Evolutionary conservation across 2,329 filamentous ascomycete genomes (phyloP).

Genomic region (Fusarium pininemorale): DNA sequence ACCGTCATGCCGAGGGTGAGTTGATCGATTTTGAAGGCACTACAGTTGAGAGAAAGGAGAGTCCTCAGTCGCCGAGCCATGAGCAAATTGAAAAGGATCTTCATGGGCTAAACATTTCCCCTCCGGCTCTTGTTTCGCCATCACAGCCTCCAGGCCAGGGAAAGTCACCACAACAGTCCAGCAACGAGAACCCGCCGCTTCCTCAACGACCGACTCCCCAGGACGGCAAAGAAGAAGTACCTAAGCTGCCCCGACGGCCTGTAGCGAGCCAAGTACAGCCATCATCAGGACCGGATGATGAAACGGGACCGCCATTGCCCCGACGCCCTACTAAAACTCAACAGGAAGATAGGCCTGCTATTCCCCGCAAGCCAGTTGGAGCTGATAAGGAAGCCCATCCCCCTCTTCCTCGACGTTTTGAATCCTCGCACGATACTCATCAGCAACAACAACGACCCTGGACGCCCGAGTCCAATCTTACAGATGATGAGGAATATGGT

Average conservation of each 20-base stretch:
- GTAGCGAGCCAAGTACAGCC: slow-evolving; percentile 2
- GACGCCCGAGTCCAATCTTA: slow-evolving; percentile 40
- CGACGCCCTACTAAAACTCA: slow-evolving; percentile 16
- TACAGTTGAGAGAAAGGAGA: slow-evolving; percentile 12
- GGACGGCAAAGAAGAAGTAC: slow-evolving; percentile 2
- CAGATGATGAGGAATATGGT: slow-evolving; percentile 49
- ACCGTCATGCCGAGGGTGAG: slow-evolving; percentile 46
- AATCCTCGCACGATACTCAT: slow-evolving; percentile 1
- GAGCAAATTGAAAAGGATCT: slow-evolving; percentile 40
- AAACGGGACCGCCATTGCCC: slow-evolving; percentile 16
- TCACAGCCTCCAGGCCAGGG: slow-evolving; percentile 22
- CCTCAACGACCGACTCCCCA: slow-evolving; percentile 13
- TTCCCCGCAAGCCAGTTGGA: slow-evolving; percentile 26
- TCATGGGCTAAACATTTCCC: slow-evolving; percentile 42
- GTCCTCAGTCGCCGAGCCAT: slow-evolving; percentile 16
- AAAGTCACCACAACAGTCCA: not conserved
- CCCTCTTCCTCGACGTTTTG: slow-evolving; percentile 28
- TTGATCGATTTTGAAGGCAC: slow-evolving; percentile 45
- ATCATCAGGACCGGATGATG: not conserved
- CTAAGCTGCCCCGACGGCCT: slow-evolving; percentile 21
- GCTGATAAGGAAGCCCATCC: slow-evolving; percentile 14
- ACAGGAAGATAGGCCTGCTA: slow-evolving; percentile 10
- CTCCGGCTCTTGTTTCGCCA: slow-evolving; percentile 38
- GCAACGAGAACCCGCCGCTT: slow-evolving; percentile 23
- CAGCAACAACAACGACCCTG: slow-evolving; percentile 32